Evolutionary conservation across 1,139 yeast genomes (phyloP).

Genomic region (Nematodospora anomalae): DNA sequence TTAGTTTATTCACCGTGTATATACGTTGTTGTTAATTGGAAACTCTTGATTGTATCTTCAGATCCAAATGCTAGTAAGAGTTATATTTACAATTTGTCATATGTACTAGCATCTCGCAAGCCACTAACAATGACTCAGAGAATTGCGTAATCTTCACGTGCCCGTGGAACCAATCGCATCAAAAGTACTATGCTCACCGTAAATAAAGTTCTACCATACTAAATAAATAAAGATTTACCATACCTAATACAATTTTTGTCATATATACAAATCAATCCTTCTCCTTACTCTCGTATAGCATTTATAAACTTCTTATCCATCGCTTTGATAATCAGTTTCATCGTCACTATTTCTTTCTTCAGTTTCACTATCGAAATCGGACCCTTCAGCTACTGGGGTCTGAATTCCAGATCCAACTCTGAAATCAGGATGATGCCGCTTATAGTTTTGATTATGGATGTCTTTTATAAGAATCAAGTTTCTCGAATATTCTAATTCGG

Average conservation of each 20-base stretch:
- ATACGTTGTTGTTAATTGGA: neutral
- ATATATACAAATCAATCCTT: no score
- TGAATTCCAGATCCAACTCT: constrained; percentile 25
- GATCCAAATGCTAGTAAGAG: no score
- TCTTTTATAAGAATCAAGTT: constrained; percentile 34
- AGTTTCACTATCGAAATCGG: constrained; percentile 15
- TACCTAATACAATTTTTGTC: no score
- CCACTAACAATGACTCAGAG: neutral
- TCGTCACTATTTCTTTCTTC: constrained; percentile 12
- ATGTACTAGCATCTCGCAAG: no score
- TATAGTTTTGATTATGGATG: constrained; percentile 24
- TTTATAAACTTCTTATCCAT: constrained; percentile 1
- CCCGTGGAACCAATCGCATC: no score
- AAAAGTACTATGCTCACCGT: no score
- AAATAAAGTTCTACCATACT: neutral
- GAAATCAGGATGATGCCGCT: constrained; percentile 21
- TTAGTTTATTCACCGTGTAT: no score
- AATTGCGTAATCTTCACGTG: neutral
- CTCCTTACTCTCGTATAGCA: no score
- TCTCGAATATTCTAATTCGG: constrained; percentile 76
- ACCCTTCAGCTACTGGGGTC: constrained; percentile 29
- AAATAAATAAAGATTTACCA: no score
- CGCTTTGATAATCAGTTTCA: neutral
- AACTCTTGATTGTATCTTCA: no score
- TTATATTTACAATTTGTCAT: no score